These are phyloP conservation scores for Hypoxylon sp. DNA, from an alignment of 2,329 filamentous ascomycete genomes.

Conservation along the genomic window DNA sequence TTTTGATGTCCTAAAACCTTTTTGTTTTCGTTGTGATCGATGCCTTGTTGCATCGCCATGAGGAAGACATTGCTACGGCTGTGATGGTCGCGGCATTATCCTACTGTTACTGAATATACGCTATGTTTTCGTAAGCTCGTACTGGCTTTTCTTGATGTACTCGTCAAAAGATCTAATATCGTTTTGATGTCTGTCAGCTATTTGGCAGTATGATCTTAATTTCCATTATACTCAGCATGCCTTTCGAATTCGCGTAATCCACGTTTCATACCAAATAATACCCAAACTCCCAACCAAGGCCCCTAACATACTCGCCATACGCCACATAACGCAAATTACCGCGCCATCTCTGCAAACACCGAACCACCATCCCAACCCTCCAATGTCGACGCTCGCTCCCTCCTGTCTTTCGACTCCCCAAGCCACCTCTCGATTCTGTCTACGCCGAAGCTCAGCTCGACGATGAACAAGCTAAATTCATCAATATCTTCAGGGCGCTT, in stretches of 20 bases:
- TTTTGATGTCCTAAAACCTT: conserved; percentile 52
- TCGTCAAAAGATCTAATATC: too few relatives aligned
- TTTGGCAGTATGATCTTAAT: neutral
- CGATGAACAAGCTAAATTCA: conserved; percentile 38
- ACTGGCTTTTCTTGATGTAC: too few relatives aligned
- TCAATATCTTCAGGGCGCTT: conserved; percentile 43
- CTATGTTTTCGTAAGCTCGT: too few relatives aligned
- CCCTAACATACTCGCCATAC: neutral
- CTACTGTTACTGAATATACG: too few relatives aligned
- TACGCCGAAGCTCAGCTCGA: conserved; percentile 41
- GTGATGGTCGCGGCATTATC: neutral
- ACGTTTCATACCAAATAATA: neutral
- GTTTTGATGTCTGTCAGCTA: neutral
- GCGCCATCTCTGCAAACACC: neutral
- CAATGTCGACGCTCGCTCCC: conserved; percentile 1
- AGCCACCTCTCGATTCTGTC: conserved; percentile 44
- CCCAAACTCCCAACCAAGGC: neutral
- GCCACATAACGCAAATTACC: neutral
- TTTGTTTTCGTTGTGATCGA: conserved; percentile 39
- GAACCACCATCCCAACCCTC: neutral
- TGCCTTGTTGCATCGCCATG: conserved; percentile 40
- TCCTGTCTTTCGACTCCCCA: conserved; percentile 28
- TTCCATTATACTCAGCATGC: neutral
- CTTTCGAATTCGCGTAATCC: neutral
- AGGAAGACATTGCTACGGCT: conserved; percentile 25